Conservation (phyloP, 768 basidiomycete genomes). For the Gymnopilus dilepis region DNA sequence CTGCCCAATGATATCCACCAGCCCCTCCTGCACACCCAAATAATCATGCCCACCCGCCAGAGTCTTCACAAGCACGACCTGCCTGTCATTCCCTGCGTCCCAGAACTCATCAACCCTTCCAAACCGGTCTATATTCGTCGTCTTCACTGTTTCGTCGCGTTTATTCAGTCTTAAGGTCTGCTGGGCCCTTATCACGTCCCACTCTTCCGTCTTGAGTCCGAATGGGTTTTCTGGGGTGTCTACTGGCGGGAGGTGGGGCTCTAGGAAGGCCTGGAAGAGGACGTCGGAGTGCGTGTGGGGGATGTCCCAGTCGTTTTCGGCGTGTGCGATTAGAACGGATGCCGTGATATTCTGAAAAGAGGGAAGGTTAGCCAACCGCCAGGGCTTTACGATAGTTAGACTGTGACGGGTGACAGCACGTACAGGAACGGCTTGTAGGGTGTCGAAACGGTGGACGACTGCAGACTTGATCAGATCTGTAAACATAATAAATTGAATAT, state of each 20-base stretch:
- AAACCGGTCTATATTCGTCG: slow-evolving; percentile 54
- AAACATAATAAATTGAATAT: not conserved
- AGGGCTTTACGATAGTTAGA: no score
- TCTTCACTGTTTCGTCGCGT: slow-evolving; percentile 51
- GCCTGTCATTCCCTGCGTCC: slow-evolving; percentile 39
- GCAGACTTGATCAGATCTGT: slow-evolving; percentile 56
- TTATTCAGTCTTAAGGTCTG: slow-evolving; percentile 43
- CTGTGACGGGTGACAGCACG: slow-evolving; percentile 24
- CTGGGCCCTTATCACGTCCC: slow-evolving; percentile 46
- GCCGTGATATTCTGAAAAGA: slow-evolving; percentile 66
- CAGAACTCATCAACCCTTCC: slow-evolving; percentile 63
- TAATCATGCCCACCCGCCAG: slow-evolving; percentile 67
- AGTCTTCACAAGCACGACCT: slow-evolving; percentile 65
- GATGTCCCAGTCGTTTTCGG: slow-evolving; percentile 81
- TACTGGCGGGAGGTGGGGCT: slow-evolving; percentile 60
- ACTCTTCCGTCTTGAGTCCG: slow-evolving; percentile 41
- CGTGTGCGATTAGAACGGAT: slow-evolving; percentile 77
- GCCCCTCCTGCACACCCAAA: slow-evolving; percentile 70
- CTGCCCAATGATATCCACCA: slow-evolving; percentile 66
- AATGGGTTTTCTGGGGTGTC: slow-evolving; percentile 34
- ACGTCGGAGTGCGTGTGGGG: slow-evolving; percentile 73
- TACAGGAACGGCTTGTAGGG: slow-evolving; percentile 66
- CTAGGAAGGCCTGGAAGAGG: slow-evolving; percentile 76
- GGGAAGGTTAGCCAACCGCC: no score
- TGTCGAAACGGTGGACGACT: slow-evolving; percentile 63